Evolutionary conservation across 495 filamentous ascomycete species (phyloP).

Genomic region (Hapsidospora chrysogenum): DNA sequence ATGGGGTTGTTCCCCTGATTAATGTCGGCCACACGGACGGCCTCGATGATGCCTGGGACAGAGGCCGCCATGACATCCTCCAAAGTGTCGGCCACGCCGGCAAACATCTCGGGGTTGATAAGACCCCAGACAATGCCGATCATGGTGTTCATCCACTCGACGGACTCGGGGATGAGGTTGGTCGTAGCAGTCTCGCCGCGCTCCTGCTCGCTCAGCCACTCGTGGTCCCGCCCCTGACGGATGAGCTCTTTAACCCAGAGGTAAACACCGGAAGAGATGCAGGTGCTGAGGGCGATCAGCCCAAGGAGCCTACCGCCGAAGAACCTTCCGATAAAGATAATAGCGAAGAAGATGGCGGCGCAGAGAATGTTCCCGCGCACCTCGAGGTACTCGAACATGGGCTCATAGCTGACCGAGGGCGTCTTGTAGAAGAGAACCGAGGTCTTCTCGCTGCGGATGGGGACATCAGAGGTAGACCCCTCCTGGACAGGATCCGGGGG

Average conservation of each 20-base stretch:
- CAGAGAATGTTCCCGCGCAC: conserved; percentile 50
- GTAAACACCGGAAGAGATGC: conserved; percentile 58
- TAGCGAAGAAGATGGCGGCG: conserved; percentile 47
- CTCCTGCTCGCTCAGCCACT: conserved; percentile 77
- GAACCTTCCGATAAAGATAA: conserved; percentile 59
- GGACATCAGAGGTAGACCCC: conserved; percentile 76
- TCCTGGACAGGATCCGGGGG: conserved; percentile 72
- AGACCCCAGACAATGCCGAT: conserved; percentile 72
- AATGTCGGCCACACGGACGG: conserved; percentile 91
- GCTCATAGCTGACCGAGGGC: conserved; percentile 68
- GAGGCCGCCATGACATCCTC: conserved; percentile 92
- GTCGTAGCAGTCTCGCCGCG: conserved; percentile 66
- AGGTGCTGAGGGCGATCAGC: conserved; percentile 51
- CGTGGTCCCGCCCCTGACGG: conserved; percentile 59
- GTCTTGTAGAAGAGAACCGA: conserved; percentile 94
- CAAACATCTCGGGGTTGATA: conserved; percentile 87
- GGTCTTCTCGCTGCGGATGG: conserved; percentile 89
- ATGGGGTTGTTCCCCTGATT: conserved; percentile 83
- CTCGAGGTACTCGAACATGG: conserved; percentile 67
- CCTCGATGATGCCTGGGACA: conserved; percentile 75
- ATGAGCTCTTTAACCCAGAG: conserved; percentile 82
- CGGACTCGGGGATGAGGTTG: conserved; percentile 83
- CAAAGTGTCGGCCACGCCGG: conserved; percentile 33
- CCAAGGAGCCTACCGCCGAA: conserved; percentile 66
- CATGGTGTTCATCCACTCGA: conserved; percentile 83